phyloP scores from a whole-genome alignment of 1,284 basidiomycete genomes.

The Thecaphora thlaspeos region DNA sequence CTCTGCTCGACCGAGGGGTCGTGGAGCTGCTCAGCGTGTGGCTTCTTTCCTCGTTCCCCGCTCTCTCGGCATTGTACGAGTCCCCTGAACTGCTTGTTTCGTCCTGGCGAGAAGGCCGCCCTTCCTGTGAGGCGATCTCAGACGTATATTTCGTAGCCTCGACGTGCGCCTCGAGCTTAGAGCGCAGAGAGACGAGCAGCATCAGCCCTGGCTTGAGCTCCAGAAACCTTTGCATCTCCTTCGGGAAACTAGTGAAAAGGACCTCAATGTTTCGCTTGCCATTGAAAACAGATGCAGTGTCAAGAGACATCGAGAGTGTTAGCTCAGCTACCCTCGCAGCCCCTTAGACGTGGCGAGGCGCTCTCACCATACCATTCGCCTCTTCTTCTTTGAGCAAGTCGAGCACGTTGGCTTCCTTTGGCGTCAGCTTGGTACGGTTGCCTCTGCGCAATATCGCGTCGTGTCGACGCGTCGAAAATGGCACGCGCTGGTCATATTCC shows the following conservation, averaged over 20 bases:
- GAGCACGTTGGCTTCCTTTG: background rate
- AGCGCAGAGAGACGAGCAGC: background rate
- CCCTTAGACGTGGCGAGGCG: too few relatives aligned
- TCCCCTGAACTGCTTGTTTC: background rate
- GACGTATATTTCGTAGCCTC: too few relatives aligned
- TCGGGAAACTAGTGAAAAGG: background rate
- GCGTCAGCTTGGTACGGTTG: background rate
- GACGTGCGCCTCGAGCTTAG: too few relatives aligned
- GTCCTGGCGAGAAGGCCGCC: background rate
- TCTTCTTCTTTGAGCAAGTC: background rate
- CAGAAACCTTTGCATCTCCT: background rate
- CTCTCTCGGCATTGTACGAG: background rate
- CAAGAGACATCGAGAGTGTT: too few relatives aligned
- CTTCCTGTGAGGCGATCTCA: too few relatives aligned
- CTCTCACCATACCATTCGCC: background rate
- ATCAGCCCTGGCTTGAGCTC: background rate
- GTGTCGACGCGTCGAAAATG: too few relatives aligned
- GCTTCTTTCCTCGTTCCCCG: too few relatives aligned
- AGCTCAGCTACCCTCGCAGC: too few relatives aligned
- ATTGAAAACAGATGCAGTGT: too few relatives aligned
- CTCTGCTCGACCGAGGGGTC: too few relatives aligned
- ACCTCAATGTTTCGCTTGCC: constrained; percentile 1
- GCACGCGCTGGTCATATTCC: too few relatives aligned
- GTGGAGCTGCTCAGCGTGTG: too few relatives aligned
- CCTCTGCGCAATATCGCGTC: background rate